Evolutionary conservation across 2,329 filamentous ascomycete species (phyloP), one percentile per base, ranked within the genome.

Genomic region (Apiospora arundinis): DNA sequence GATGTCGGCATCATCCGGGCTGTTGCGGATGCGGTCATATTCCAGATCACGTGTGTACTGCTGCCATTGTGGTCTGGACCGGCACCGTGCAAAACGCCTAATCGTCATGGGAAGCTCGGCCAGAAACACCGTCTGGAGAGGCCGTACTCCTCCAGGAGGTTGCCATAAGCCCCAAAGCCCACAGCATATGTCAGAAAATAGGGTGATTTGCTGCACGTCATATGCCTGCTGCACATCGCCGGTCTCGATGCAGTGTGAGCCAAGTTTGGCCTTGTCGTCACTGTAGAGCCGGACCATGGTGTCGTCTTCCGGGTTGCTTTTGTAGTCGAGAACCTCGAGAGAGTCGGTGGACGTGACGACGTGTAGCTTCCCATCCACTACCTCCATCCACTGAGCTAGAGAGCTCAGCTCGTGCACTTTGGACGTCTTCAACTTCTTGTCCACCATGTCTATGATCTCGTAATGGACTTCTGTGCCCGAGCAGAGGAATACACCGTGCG

Each of bases 401-500:
- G 90, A 91, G 44, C 85, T 84, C 5, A 92, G 80, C 18, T 83
- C 79, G 71, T 86, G 85, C 42, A 81, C 79, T 56, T 85, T 87
- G 70, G 84, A 79, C 6, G 81, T 78, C 70, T 81, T 85, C 60
- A 92, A 82, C 72, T 83, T 88, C 76, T 86, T 90, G 44, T 88
- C 83, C 3, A 74, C 75, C 1, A 83, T 72, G 70, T 91, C 86
- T 2, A 92, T 83, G 23, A 85, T 80, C 49, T 90, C 85, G 83
- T 88, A 91, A 68, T 88, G 84, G 1, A 95, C 77, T 1, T 77
- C 83, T 18, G 78, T 81, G 73, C 91, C 83, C 73, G 84, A 80
- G 78, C 89, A 87, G 80, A 88, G 85, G 74, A 92, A 85, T 67
- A 92, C 79, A 72, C 89, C 83, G 71, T 88, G 83, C 4, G 85